Conservation (phyloP, 1,139 yeast species). For the Blastobotrys petasosporus region DNA sequence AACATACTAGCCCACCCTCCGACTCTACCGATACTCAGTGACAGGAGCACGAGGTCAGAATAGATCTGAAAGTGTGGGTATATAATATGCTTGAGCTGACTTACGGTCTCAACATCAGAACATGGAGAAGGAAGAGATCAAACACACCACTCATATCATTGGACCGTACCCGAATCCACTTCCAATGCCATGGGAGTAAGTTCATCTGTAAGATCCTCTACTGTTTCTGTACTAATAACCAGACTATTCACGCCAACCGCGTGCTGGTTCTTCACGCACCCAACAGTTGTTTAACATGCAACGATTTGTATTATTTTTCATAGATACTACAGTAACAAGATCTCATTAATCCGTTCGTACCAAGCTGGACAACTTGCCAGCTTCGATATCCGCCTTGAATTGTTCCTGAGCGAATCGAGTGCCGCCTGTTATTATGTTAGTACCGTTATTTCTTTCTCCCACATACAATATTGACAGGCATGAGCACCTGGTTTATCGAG, state of each 20-base stretch:
- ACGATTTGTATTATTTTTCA: background rate
- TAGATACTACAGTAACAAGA: background rate
- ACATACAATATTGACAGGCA: slow-evolving; percentile 67
- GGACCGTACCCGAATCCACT: slow-evolving; percentile 11
- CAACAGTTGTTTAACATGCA: background rate
- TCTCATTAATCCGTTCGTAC: background rate
- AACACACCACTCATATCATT: background rate
- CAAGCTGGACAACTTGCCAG: slow-evolving; percentile 8
- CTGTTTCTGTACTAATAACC: background rate
- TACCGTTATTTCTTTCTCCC: background rate
- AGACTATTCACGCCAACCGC: background rate
- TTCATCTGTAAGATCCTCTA: background rate
- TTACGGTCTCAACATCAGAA: too few relatives aligned
- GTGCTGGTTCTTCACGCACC: background rate
- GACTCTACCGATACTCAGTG: too few relatives aligned
- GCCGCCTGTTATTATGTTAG: slow-evolving; percentile 12
- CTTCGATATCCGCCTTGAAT: slow-evolving; percentile 16
- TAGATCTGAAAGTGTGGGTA: too few relatives aligned
- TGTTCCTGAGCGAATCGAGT: slow-evolving; percentile 19
- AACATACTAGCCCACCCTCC: too few relatives aligned
- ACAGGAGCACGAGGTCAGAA: too few relatives aligned
- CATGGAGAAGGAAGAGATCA: too few relatives aligned
- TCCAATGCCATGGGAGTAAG: slow-evolving; percentile 12
- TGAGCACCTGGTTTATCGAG: slow-evolving; percentile 68
- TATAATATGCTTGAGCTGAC: too few relatives aligned